Evolutionary conservation across 2,329 filamentous ascomycete species (phyloP).

Genomic region (Aspergillus brunneoviolaceus): DNA sequence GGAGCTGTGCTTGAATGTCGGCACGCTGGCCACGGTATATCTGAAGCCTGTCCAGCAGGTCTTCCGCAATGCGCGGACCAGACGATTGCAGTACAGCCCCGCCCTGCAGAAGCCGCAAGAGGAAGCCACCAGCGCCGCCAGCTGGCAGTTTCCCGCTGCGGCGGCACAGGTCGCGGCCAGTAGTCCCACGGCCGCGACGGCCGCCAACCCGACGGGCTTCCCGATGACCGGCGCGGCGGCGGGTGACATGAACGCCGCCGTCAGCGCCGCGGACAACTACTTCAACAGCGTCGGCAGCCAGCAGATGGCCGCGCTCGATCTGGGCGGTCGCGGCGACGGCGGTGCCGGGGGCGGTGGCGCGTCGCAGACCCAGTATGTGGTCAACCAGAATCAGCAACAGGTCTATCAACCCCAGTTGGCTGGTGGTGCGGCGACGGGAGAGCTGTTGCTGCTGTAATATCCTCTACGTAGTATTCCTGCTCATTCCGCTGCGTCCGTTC

Average conservation of each 20-base stretch:
- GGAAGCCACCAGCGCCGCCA: slow-evolving; percentile 31
- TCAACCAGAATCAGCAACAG: slow-evolving; percentile 79
- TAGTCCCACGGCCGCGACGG: slow-evolving; percentile 16
- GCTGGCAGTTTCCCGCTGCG: slow-evolving; percentile 37
- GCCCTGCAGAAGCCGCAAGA: slow-evolving; percentile 72
- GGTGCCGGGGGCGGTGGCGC: slow-evolving; percentile 62
- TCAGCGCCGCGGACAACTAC: slow-evolving; percentile 84
- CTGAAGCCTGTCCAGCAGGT: slow-evolving; percentile 97
- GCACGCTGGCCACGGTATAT: slow-evolving; percentile 94
- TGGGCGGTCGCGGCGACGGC: slow-evolving; percentile 64
- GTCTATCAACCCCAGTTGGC: slow-evolving; percentile 68
- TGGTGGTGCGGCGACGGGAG: slow-evolving; percentile 65
- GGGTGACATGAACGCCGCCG: slow-evolving; percentile 65
- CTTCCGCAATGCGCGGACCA: slow-evolving; percentile 82
- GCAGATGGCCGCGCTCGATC: slow-evolving; percentile 70
- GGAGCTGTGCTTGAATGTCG: slow-evolving; percentile 95
- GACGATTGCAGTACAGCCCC: slow-evolving; percentile 76
- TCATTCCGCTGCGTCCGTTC: neutral
- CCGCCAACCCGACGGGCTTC: slow-evolving; percentile 32
- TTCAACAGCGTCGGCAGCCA: slow-evolving; percentile 75
- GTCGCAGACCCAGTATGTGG: slow-evolving; percentile 58
- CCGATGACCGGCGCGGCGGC: slow-evolving; percentile 30
- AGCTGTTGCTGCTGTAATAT: slow-evolving; percentile 65
- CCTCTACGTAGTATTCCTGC: neutral
- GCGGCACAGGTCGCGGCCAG: slow-evolving; percentile 24